Conservation (phyloP, 176 grass and related monocot genomes). For the Melocanna baccifera region DNA sequence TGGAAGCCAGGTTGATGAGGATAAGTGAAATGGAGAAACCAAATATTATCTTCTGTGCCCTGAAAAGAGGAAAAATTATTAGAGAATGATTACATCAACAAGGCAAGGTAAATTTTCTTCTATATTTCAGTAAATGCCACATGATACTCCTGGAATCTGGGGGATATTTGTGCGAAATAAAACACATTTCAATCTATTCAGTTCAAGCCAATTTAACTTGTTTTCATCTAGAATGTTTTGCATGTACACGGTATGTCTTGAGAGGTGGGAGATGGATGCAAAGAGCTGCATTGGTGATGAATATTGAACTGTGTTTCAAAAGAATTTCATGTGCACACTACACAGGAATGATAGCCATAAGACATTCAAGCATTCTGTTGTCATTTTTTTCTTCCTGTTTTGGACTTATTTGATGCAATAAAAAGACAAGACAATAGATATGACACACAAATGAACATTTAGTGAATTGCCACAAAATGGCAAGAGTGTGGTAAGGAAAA, state of each 20-base stretch:
- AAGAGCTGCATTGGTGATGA: background rate
- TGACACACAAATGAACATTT: background rate
- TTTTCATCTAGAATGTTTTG: background rate
- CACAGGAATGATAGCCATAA: background rate
- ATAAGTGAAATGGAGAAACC: constrained; percentile 93
- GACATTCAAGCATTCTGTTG: background rate
- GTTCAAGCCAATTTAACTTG: background rate
- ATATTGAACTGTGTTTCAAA: background rate
- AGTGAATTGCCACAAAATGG: background rate
- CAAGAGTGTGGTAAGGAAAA: background rate
- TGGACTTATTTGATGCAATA: background rate
- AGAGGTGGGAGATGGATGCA: background rate
- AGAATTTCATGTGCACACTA: background rate
- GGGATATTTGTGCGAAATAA: background rate
- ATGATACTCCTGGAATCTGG: background rate
- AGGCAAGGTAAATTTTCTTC: background rate
- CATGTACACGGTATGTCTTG: background rate
- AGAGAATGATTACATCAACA: background rate
- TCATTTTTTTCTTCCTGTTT: background rate
- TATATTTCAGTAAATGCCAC: background rate
- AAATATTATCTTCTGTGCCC: constrained; percentile 62
- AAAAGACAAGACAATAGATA: background rate
- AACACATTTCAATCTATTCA: background rate
- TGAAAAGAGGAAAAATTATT: constrained; percentile 39
- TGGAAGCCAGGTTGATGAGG: constrained; percentile 91